These are phyloP conservation scores for Asterochloris erici DNA, from an alignment of 139 green algal species.

Conservation along the genomic window DNA sequence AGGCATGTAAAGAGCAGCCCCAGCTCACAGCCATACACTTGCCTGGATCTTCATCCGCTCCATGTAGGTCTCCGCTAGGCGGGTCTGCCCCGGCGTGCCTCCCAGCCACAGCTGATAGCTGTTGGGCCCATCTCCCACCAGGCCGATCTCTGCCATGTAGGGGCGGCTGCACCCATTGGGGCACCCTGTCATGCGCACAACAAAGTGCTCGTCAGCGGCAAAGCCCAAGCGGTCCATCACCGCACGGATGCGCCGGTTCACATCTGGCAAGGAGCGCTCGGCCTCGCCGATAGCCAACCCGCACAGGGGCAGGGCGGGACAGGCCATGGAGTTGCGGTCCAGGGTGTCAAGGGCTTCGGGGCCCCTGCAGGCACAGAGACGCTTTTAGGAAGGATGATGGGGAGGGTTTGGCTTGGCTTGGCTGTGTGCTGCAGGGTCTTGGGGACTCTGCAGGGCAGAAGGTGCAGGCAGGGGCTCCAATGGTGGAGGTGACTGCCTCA, in stretches of 20 bases:
- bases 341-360: constrained; percentile 71
- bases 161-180: constrained; percentile 97
- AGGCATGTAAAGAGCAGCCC: too few species aligned
- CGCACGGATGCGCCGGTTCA: constrained; percentile 72
- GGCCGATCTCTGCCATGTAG: constrained; percentile 98
- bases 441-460: too few species aligned
- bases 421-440: too few species aligned
- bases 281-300: constrained; percentile 96
- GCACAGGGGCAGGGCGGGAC: constrained; percentile 96
- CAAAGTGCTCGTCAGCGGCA: constrained; percentile 55
- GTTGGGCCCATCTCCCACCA: constrained; percentile 97
- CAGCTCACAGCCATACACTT: background rate
- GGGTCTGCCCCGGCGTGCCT: constrained; percentile 77
- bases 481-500: too few species aligned
- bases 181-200: constrained; percentile 98
- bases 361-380: constrained; percentile 36
- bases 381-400: background rate
- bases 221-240: constrained; percentile 73
- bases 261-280: constrained; percentile 89
- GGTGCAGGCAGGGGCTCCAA: too few species aligned
- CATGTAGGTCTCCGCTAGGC: constrained; percentile 75
- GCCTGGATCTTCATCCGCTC: constrained; percentile 78
- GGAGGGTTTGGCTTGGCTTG: too few species aligned
- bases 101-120: constrained; percentile 97
- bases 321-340: constrained; percentile 89